phyloP scores from a whole-genome alignment of 169 alveolate genomes.

The Plasmodium falciparum region DNA sequence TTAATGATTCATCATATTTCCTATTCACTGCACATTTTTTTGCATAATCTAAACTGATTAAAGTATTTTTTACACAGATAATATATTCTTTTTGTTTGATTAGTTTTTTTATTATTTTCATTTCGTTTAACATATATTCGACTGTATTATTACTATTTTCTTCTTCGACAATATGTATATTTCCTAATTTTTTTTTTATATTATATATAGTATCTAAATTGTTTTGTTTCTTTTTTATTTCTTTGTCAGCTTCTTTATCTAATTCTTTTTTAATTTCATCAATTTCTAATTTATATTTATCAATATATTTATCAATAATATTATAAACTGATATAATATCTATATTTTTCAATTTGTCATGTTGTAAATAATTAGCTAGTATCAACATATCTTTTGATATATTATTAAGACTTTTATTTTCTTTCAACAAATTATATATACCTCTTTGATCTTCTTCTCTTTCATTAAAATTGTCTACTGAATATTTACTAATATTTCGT shows the following conservation, averaged over 20 bases:
- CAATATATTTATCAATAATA: constrained; percentile 30
- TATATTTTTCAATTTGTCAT: constrained; percentile 21
- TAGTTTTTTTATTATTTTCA: constrained; percentile 44
- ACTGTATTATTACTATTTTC: constrained; percentile 17
- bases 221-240: constrained; percentile 19
- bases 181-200: constrained; percentile 37
- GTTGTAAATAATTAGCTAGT: constrained; percentile 6
- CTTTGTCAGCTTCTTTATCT: constrained; percentile 18
- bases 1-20: constrained; percentile 41
- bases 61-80: constrained; percentile 34
- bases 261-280: constrained; percentile 14
- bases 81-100: constrained; percentile 53
- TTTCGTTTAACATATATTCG: constrained; percentile 64
- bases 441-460: constrained; percentile 15
- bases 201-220: constrained; percentile 2
- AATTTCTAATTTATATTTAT: constrained; percentile 19
- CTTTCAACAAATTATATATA: constrained; percentile 7
- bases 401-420: constrained; percentile 31
- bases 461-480: not conserved
- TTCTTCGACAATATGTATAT: constrained; percentile 13
- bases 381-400: constrained; percentile 15
- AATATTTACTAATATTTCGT: not conserved
- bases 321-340: constrained; percentile 27
- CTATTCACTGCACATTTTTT: constrained; percentile 63
- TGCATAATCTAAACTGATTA: constrained; percentile 46